Evolutionary conservation across 495 filamentous ascomycete genomes (phyloP).

Genomic region (Cairneyella variabilis): DNA sequence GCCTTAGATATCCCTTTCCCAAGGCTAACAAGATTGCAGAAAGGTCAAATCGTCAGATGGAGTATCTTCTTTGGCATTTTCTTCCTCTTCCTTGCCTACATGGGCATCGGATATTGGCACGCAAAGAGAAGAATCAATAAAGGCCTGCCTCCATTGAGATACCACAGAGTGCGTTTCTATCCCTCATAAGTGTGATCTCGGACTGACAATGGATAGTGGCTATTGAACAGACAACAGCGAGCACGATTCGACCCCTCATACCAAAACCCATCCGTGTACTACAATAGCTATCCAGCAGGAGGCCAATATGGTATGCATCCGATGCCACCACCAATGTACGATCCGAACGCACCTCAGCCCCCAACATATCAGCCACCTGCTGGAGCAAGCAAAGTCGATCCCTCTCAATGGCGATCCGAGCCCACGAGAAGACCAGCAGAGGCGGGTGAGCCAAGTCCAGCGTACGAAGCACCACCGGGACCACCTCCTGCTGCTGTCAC

Average conservation of each 20-base stretch:
- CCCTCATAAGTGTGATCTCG: not conserved
- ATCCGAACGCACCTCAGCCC: constrained; percentile 47
- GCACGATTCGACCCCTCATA: constrained; percentile 51
- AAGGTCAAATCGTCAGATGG: constrained; percentile 64
- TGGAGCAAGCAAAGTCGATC: constrained; percentile 53
- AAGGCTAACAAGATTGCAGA: constrained; percentile 33
- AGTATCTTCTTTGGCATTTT: constrained; percentile 56
- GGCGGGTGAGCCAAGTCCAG: constrained; percentile 33
- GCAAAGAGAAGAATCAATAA: constrained; percentile 59
- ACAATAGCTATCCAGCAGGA: constrained; percentile 27
- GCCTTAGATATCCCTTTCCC: not conserved
- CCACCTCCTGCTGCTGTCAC: constrained; percentile 36
- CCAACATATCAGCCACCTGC: constrained; percentile 53
- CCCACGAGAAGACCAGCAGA: constrained; percentile 24
- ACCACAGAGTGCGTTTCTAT: constrained; percentile 57
- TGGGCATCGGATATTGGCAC: constrained; percentile 61
- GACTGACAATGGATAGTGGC: constrained; percentile 45
- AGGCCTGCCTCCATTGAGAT: constrained; percentile 56
- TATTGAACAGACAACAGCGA: constrained; percentile 52
- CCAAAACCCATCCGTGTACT: constrained; percentile 36
- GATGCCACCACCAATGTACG: constrained; percentile 26
- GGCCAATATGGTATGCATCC: constrained; percentile 50
- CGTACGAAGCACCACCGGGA: constrained; percentile 33
- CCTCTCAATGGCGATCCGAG: constrained; percentile 40
- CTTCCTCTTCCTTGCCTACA: constrained; percentile 45